Evolutionary conservation across 768 basidiomycete species (phyloP), one percentile per base, ranked within the genome.

Genomic region (Cubamyces lactineus): DNA sequence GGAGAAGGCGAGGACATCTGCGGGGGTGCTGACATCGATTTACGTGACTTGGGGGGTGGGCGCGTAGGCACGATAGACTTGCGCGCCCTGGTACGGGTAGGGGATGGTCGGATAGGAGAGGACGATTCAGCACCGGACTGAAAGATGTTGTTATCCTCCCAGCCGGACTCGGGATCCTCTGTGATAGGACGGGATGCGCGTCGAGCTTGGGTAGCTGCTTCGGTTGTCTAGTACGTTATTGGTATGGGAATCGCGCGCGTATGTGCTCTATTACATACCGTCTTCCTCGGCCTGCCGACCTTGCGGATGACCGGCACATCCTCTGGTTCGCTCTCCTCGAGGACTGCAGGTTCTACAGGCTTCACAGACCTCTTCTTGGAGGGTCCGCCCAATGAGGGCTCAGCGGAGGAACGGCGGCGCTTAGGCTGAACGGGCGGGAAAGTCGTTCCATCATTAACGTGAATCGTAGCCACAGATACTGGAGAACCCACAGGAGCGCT

Each of bases 71-170:
- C 82, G 76, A 60, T 80, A 70, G 47, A 78, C 65, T 74, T 80
- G 80, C 56, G 78, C 67, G 66, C 79, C 75, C 61, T 75, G 61
- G 47, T 65, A 11, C 70, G 69, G 34, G 71, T 71, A 23, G 86
- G 88, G 5, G 86, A 83, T 39, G 88, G 85, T 17, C 86, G 87
- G 11, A 72, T 74, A 38, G 92, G 91, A 15, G 91, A 92, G 7
- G 91, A 91, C n/a, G 88, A 89, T 67, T 94, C 92, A 5, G 88
- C 88, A n/a, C 91, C 92, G 9, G 91, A 92, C 70, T 94, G 92
- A 72, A 94, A 94, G 28, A 92, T 85, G 65, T 94, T 94, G 69
- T 92, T 92, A 66, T 93, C 92, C 69, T 94, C 92, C 91, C 92
- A 94, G 38, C 90, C 91, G 67, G 91, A 92, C 26, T 64, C 63